Percentiles rank a stretch among this genome's conserved stretches.
phyloP scores from a whole-genome alignment of 1,139 yeast species.

The Taphrina pruni region DNA sequence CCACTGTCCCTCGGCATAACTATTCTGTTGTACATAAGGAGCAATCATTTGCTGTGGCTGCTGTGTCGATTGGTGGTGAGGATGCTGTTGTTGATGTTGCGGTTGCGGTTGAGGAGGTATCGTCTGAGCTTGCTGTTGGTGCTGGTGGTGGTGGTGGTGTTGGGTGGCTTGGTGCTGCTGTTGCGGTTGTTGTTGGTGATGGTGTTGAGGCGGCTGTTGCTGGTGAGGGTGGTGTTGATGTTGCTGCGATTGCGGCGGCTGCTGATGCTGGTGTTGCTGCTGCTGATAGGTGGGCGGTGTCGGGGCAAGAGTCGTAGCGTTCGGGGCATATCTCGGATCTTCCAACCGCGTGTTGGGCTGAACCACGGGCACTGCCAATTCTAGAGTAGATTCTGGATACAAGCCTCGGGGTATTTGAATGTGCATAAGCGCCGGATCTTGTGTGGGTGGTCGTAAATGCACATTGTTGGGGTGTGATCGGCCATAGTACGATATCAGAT shows the following conservation, averaged over 20 bases:
- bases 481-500: slow-evolving; percentile 62
- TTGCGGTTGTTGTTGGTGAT: neutral
- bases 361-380: neutral
- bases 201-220: neutral
- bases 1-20: slow-evolving; percentile 9
- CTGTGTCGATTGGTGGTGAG: neutral
- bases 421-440: slow-evolving; percentile 53
- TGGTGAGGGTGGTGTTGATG: neutral
- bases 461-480: slow-evolving; percentile 50
- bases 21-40: neutral
- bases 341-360: slow-evolving; percentile 1
- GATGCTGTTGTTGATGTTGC: slow-evolving; percentile 8
- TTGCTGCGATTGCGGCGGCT: slow-evolving; percentile 1
- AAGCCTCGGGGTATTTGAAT: slow-evolving; percentile 54
- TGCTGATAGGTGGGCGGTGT: neutral
- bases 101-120: slow-evolving; percentile 4
- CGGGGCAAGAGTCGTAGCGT: neutral
- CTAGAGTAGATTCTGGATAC: slow-evolving; percentile 53
- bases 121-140: neutral
- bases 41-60: slow-evolving; percentile 1
- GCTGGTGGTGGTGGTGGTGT: neutral
- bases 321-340: slow-evolving; percentile 1
- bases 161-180: neutral
- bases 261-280: neutral
- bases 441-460: slow-evolving; percentile 54